Base-by-base conservation (phyloP, 2,329 filamentous ascomycete genomes). In the Verticillium albo-atrum region DNA sequence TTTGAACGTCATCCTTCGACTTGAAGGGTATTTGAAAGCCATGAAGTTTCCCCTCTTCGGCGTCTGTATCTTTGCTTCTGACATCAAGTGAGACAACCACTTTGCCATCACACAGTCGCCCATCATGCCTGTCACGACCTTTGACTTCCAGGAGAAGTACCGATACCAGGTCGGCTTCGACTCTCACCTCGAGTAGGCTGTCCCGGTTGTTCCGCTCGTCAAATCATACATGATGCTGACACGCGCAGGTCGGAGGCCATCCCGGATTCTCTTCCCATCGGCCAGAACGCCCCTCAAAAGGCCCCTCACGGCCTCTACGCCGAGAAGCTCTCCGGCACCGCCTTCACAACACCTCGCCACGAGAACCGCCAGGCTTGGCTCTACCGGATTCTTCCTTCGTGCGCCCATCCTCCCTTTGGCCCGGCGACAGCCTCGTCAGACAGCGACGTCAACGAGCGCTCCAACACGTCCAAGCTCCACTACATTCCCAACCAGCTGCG, bases 231-330 rank as follows among this genome's bases (percentile, higher is more conserved):
- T 51, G 14, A 17, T 50, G 34, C 37, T 28, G 9, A 53, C 30
- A 14, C 3, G 3, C 28, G 2, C 67, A 93, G 90, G 71, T 86
- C 89, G 51, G 91, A 95, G 79, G 90, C 91, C 52, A 78, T 94
- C 59, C 79, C 87, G 17, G 89, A 87, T 20, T 88, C 91, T 5
- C 79, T 94, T 5, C 91, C 92, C 9, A 70, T 91, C 60, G 91
- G 83, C 55, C 83, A 88, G 50, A 96, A 96, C 78, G 91, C 89
- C 3, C 92, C 92, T 0, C 91, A 96, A 71, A 91, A 92, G 70
- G 87, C 87, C 0, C 82, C 90, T 0, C 85, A 87, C 64, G 91
- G 91, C 1, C 85, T 96, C 28, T 95, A 95, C 75, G 86, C 91
- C 28, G 92, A 96, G 75, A 89, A 90, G 77, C 80, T 91, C 51